Base-by-base conservation (phyloP, 202 grass and related monocot genomes). In the Brachypodium distachyon region DNA sequence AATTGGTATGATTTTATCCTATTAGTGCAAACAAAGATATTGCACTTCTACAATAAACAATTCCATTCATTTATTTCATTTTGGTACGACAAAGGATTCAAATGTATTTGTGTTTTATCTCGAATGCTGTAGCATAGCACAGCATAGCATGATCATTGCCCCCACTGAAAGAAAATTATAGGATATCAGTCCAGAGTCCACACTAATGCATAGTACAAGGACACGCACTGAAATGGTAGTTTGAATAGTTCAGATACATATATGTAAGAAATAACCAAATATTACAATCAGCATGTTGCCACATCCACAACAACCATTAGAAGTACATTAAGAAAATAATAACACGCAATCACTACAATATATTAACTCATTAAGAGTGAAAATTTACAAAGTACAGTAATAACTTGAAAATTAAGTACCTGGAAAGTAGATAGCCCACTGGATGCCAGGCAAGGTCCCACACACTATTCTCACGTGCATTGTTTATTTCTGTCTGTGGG, bases 371-470 rank as follows among this genome's bases (percentile, higher is more conserved):
- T 42, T 62, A 49, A 71, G 52, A 57, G 16, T 34, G n/a, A 33
- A n/a, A 74, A 80, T 49, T 50, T 34, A 39, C 28, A 75, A 83
- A 61, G 40, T n/a, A n/a, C n/a, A n/a, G n/a, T 70, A 59, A 77
- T 44, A 39, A 9, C 49, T 0, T 46, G 38, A 58, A 68, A 57
- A 44, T 38, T n/a, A 70, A 37, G 47, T 86, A 99, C 96, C 96
- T 99, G 92, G 89, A 90, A 90, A 99, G 96, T 84, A 99, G 87
- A 81, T 99, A 99, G 19, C 96, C 96, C 61, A 99, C 83, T 85
- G 96, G 96, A 93, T 99, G 96, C 96, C 96, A 99, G 38, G 89
- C 78, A 92, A 99, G 96, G 88, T 99, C 92, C 96, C 91, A 99
- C 50, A 99, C 96, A 78, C 89, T 87, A 83, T 68, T 99, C 78